A percentile compares a stretch with the other conserved stretches of the same genome.
Evolutionary conservation across 2,329 filamentous ascomycete genomes (phyloP).

Genomic region (Cercospora sojina): DNA sequence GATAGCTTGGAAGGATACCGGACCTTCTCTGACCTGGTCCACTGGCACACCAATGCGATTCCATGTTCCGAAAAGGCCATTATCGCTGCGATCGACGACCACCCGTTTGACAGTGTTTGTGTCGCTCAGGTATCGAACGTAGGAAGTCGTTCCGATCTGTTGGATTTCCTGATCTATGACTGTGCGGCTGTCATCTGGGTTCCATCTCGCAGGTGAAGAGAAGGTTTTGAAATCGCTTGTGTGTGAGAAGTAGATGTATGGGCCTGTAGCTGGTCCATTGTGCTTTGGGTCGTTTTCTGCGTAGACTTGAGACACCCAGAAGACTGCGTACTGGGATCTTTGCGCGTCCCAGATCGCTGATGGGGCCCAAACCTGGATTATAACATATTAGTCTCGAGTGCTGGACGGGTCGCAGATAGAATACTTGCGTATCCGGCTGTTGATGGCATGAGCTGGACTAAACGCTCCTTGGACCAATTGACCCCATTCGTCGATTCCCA

Average conservation of each 20-base stretch:
- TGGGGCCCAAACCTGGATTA: background rate
- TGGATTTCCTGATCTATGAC: slow-evolving; percentile 3
- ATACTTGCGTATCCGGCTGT: background rate
- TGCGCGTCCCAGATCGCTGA: background rate
- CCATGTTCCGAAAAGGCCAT: background rate
- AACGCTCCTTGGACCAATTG: background rate
- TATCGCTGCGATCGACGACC: background rate
- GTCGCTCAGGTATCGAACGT: background rate
- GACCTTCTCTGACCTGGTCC: background rate
- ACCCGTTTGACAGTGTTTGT: background rate
- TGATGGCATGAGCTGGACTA: background rate
- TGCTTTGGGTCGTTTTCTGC: background rate
- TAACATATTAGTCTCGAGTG: background rate
- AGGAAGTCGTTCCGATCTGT: background rate
- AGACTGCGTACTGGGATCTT: background rate
- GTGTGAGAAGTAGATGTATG: slow-evolving; percentile 6
- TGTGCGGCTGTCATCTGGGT: background rate
- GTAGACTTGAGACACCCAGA: background rate
- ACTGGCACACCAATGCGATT: background rate
- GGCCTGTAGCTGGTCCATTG: background rate
- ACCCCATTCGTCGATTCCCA: background rate
- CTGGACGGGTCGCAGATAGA: background rate
- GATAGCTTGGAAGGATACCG: background rate
- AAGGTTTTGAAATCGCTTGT: background rate
- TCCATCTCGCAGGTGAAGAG: background rate